These are phyloP conservation scores for Ulmus americana DNA, from an alignment of 331 rosid species.

Conservation along the genomic window DNA sequence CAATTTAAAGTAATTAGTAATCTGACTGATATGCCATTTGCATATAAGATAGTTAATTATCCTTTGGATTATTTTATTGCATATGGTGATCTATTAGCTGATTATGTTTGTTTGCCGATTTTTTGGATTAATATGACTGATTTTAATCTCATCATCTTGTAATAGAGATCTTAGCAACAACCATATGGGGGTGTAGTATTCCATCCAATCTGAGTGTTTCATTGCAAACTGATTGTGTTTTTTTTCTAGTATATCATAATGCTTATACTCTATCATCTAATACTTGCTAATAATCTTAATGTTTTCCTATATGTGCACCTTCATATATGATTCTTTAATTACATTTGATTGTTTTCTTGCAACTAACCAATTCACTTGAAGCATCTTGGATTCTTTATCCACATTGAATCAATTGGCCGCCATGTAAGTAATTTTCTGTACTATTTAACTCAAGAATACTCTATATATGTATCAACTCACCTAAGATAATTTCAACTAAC, in stretches of 20 bases:
- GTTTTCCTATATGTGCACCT: not conserved
- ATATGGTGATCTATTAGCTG: not conserved
- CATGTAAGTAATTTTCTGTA: constrained; percentile 39
- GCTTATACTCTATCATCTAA: constrained; percentile 9
- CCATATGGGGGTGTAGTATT: constrained; percentile 82
- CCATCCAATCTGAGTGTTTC: constrained; percentile 68
- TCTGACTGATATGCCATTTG: no score
- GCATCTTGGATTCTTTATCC: constrained; percentile 60
- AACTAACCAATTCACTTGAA: constrained; percentile 66
- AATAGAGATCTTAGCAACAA: constrained; percentile 86
- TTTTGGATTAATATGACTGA: constrained; percentile 11
- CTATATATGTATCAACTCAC: constrained; percentile 9
- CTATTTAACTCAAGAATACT: not conserved
- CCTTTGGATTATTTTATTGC: not conserved
- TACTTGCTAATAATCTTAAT: not conserved
- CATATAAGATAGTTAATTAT: no score
- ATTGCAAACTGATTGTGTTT: constrained; percentile 64
- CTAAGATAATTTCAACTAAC: constrained; percentile 2
- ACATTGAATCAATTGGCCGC: constrained; percentile 50
- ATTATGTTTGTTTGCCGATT: not conserved
- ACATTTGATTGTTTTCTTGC: constrained; percentile 69
- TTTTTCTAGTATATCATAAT: not conserved
- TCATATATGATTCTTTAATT: no score
- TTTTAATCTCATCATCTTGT: constrained; percentile 14
- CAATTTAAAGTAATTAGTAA: no score